phyloP scores from a whole-genome alignment of 257 asterid genomes.

The Solanum lignicaule region DNA sequence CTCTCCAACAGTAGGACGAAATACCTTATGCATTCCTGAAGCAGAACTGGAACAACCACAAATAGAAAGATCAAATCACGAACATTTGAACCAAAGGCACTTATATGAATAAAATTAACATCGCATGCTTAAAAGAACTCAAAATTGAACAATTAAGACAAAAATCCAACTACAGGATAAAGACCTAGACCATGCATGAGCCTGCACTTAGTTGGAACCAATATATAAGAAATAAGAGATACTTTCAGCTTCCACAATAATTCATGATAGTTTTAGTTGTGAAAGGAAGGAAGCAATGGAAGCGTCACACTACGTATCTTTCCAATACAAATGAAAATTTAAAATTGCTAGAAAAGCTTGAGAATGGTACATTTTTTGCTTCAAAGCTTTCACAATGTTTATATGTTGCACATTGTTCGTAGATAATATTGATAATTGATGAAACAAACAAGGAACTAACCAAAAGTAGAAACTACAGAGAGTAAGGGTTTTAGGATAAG shows the following conservation, averaged over 20 bases:
- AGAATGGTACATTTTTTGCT: not conserved
- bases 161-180: not conserved
- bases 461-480: not conserved
- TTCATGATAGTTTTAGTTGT: not conserved
- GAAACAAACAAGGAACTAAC: not conserved
- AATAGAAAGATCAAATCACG: not conserved
- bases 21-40: conserved; percentile 67
- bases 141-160: not conserved
- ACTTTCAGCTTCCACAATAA: not conserved
- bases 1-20: conserved; percentile 89
- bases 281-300: not conserved
- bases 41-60: conserved; percentile 47
- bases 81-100: not conserved
- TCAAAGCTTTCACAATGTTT: not conserved
- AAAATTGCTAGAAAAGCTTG: not conserved
- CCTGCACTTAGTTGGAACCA: not conserved
- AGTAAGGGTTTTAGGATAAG: not conserved
- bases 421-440: not conserved
- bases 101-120: not conserved
- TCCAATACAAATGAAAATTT: not conserved
- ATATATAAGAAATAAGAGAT: not conserved
- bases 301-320: not conserved
- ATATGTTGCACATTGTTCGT: not conserved
- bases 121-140: not conserved
- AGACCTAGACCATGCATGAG: not conserved